These are phyloP conservation scores for Hypocrella siamensis DNA, from an alignment of 2,329 filamentous ascomycete species.

Conservation along the genomic window DNA sequence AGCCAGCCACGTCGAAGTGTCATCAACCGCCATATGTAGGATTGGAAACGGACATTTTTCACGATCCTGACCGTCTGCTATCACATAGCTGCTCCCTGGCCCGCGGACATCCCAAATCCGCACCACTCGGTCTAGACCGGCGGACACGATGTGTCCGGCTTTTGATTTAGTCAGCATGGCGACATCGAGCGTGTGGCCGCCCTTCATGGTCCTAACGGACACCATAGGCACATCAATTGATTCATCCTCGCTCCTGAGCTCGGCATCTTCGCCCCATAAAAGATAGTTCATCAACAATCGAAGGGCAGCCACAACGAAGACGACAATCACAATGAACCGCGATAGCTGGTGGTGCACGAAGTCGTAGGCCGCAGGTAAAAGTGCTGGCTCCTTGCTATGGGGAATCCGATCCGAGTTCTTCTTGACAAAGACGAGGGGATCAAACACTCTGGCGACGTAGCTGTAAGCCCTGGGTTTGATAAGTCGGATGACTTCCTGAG, in stretches of 20 bases:
- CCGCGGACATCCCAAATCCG: conserved; percentile 48
- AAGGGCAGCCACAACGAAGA: conserved; percentile 48
- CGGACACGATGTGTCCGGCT: conserved; percentile 50
- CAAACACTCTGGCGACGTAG: conserved; percentile 59
- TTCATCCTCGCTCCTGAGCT: conserved; percentile 28
- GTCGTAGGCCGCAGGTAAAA: conserved; percentile 37
- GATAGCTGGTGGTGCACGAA: conserved; percentile 44
- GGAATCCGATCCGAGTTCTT: conserved; percentile 52
- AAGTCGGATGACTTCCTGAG: conserved; percentile 59
- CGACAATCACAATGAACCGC: conserved; percentile 45
- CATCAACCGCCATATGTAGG: conserved; percentile 47
- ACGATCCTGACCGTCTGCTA: conserved; percentile 23
- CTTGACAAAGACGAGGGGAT: conserved; percentile 58
- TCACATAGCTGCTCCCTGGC: conserved; percentile 23
- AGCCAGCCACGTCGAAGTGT: conserved; percentile 48
- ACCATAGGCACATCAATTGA: conserved; percentile 32
- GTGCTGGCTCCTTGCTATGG: conserved; percentile 20
- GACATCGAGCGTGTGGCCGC: conserved; percentile 55
- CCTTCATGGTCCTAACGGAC: conserved; percentile 41
- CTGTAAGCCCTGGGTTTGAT: conserved; percentile 57
- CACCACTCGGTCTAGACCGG: conserved; percentile 54
- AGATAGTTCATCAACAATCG: conserved; percentile 60
- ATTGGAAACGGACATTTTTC: conserved; percentile 39
- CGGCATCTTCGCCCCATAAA: conserved; percentile 45
- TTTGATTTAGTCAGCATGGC: conserved; percentile 46